These are phyloP conservation scores for Mycotypha africana DNA, from an alignment of 371 early-diverging fungal genomes.

Conservation along the genomic window DNA sequence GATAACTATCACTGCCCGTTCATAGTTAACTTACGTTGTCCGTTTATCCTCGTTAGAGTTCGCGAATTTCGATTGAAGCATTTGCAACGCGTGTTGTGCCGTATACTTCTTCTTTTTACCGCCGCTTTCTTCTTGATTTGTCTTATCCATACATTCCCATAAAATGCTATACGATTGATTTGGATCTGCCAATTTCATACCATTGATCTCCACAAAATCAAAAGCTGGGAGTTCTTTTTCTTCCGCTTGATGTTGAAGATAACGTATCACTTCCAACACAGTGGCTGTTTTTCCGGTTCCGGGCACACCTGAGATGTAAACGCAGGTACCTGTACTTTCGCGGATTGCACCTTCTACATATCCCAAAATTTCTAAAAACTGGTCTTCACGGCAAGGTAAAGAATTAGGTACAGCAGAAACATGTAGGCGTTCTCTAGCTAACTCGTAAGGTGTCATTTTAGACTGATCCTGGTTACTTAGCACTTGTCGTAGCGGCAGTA, in stretches of 20 bases:
- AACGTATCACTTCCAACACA: conserved; percentile 78
- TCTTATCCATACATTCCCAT: conserved; percentile 66
- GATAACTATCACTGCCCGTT: no score
- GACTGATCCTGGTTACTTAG: conserved; percentile 1
- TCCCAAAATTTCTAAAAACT: conserved; percentile 74
- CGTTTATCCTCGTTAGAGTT: conserved; percentile 30
- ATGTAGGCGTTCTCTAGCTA: conserved; percentile 76
- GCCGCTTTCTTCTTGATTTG: conserved; percentile 2
- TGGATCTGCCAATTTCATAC: conserved; percentile 94
- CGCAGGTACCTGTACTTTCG: conserved; percentile 75
- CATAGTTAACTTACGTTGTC: conserved; percentile 36
- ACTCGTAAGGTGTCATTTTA: conserved; percentile 43
- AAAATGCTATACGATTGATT: conserved; percentile 78
- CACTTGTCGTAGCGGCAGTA: conserved; percentile 13
- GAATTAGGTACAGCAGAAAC: conserved; percentile 85
- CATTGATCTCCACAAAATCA: conserved; percentile 91
- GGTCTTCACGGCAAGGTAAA: conserved; percentile 88
- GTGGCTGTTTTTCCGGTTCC: conserved; percentile 99
- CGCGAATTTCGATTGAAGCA: conserved; percentile 70
- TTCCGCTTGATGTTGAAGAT: conserved; percentile 66
- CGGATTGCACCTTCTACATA: conserved; percentile 70
- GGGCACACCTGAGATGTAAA: conserved; percentile 95
- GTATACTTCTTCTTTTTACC: conserved; percentile 51
- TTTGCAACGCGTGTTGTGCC: conserved; percentile 68
- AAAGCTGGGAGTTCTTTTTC: conserved; percentile 64